Base-by-base conservation (phyloP, 2,329 filamentous ascomycete species). In the Thielaviopsis euricoi region DNA sequence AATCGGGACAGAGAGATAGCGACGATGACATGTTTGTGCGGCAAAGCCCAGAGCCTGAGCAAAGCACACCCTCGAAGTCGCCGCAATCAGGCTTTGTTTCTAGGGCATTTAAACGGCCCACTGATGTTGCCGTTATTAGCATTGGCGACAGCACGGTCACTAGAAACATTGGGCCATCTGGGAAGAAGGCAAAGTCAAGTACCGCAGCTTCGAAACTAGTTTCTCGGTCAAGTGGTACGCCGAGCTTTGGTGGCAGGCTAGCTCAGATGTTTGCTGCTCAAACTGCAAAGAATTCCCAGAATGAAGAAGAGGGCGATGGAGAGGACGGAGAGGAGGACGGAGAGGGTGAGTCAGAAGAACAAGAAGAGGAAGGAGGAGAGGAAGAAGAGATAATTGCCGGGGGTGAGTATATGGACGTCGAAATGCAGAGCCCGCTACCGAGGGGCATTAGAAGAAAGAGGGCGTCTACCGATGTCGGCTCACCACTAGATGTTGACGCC, bases 91-190 rank as follows among this genome's bases (percentile, higher is more conserved):
- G 49, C n/a, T 56, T 25, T 25, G 33, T 43, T 6, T 53, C 55
- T 9, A 22, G 46, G 15, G 3, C 40, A 7, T 58, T 56, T 48
- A 85, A 81, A 65, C 77, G 85, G 37, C 71, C 77, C 1, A 76
- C 78, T 26, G 82, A 87, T 64, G 72, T 83, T 55, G 86, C 86
- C 21, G 87, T 85, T 1, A 86, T 91, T 53, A 89, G 85, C 0
- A 80, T 91, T 57, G 87, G 86, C 1, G 76, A 83, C 61, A 77
- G 76, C 52, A 87, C 83, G 0, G 76, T 82, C 5, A 84, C 80
- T 0, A 83, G 82, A 21, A 76, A 81, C 33, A 76, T 89, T 62
- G 84, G 85, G 1, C 78, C 74, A 54, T 73, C 77, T 54, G 65
- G 73, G 3, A 79, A 40, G 9, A 52, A 25, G 22, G 17, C 37